Evolutionary conservation across 345 rosid genomes (phyloP), one percentile per base, ranked within the genome.

Genomic region (Physaria fendleri): DNA sequence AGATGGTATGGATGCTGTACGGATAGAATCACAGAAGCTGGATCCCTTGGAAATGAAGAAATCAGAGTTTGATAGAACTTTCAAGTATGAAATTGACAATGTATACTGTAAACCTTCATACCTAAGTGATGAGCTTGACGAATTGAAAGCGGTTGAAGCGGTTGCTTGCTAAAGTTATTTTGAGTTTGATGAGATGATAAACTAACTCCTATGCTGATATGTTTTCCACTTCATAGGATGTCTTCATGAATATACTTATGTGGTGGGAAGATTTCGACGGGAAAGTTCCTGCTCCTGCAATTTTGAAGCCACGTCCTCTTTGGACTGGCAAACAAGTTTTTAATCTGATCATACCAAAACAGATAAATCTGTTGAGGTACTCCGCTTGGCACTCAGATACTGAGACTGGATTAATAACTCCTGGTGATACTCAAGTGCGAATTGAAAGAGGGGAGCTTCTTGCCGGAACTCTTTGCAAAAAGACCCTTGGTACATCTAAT

Each of bases 261-360:
- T 92, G 99, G 99, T 92, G 99, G 99, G 99, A 92, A 79, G 99
- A 92, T 74, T 92, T 92, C 40, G 99, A 92, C 56, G 99, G 99
- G 71, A 88, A 92, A 78, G 78, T 92, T 75, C 97, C 99, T 24
- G 85, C 96, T 30, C 99, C 99, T 37, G 79, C 97, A 66, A 78
- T 92, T 78, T 63, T 86, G 78, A 86, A 87, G 80, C 99, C 97
- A 24, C 82, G 95, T 11, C 97, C 99, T n/a, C 81, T 89, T 34
- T 92, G 97, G 99, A 92, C 97, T 18, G 99, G 99, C 64, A 92
- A 92, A 62, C 99, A 92, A 76, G 95, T 92, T 70, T 92, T 92
- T 43, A 92, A 86, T 75, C 97, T 92, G 10, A 92, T 92, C 69
- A 92, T 92, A 40, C 99, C 99, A 38, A 92, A 92, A 76, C 99